Evolutionary conservation across 805 yeast species (phyloP), one percentile per base, ranked within the genome.

Genomic region (Schwanniomyces vanrijiae): DNA sequence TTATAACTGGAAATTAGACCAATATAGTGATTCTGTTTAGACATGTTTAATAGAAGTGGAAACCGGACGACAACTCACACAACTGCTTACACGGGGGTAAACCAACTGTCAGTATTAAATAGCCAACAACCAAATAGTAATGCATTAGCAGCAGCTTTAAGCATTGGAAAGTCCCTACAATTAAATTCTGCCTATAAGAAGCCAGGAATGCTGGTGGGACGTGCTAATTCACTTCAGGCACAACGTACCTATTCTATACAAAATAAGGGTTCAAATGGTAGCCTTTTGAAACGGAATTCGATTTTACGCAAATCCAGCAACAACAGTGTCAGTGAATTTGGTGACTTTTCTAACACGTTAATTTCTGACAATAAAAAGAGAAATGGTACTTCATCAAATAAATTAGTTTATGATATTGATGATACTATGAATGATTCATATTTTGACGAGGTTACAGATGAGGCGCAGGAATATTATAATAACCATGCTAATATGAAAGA

Each of bases 91-190:
- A 73, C 77, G 4, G 77, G 77, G 20, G 77, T 73, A 20, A 70
- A 69, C 51, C 73, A 63, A 46, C 51, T 58, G 6, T 63, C 70
- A 1, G 39, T 37, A 11, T 69, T 69, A 6, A 53, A 65, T 5
- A 44, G 62, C 13, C 59, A 50, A 43, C 72, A 69, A 46, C 77
- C 77, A 18, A 64, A 56, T 51, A 57, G 62, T 39, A 59, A 61
- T 37, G 78, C 78, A 16, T 56, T 68, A 60, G 78, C 78, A 3
- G 78, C 78, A 3, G 78, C 78, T 1, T 55, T 69, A 41, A 66
- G 76, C 25, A 73, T 73, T 49, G 78, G 78, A 14, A 59, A 71
- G 16, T 10, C 40, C 9, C 10, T 34, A 37, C 34, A 44, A 5
- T 19, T 5, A 22, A 22, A 38, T 5, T 13, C 22, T 6, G 6